These are phyloP conservation scores for Glycine latifolia DNA, from an alignment of 306 rosid species.

Conservation along the genomic window DNA sequence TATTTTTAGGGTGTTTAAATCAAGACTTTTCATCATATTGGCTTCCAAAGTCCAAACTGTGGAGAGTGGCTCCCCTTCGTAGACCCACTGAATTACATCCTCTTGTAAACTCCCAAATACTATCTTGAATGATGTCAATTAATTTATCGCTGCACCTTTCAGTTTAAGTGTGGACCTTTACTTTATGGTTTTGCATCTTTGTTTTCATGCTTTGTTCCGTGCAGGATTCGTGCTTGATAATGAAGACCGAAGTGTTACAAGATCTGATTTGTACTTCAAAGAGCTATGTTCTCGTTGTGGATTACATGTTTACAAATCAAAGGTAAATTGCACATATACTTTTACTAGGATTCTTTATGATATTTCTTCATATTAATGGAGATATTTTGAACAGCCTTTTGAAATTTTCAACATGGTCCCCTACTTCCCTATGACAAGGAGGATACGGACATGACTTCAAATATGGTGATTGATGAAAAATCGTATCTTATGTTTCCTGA, in stretches of 20 bases:
- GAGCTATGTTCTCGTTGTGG: conserved; percentile 82
- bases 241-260: conserved; percentile 83
- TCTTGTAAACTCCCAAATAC: background rate
- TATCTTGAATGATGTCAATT: background rate
- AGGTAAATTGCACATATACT: conserved; percentile 55
- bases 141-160: background rate
- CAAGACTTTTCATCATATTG: background rate
- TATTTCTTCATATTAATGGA: background rate
- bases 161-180: no score
- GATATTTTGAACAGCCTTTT: no score
- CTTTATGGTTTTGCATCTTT: conserved; percentile 13
- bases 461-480: background rate
- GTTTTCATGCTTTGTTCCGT: conserved; percentile 20
- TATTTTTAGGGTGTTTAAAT: no score
- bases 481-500: background rate
- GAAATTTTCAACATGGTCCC: no score
- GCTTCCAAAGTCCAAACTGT: no score
- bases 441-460: background rate
- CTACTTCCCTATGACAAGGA: no score
- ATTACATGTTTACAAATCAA: conserved; percentile 70
- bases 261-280: conserved; percentile 85
- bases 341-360: background rate
- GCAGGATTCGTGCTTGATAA: conserved; percentile 90
- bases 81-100: background rate
- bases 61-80: background rate